A percentile compares a stretch with the other conserved stretches of the same genome.
Conservation (phyloP, 306 rosid species). For the Pueraria montana region DNA sequence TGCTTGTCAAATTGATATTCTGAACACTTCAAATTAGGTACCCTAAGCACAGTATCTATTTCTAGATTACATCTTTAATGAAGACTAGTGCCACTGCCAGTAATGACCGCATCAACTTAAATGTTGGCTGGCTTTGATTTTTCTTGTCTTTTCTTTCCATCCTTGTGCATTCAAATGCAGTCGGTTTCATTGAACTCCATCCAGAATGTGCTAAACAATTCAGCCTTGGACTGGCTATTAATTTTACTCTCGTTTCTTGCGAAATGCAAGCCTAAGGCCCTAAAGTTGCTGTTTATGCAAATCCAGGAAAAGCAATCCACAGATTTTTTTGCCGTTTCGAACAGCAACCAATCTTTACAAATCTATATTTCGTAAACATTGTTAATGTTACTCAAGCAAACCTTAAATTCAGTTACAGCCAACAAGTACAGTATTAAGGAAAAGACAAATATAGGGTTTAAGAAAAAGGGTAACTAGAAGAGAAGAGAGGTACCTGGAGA, state of each 20-base stretch:
- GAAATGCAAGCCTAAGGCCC: background rate
- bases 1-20: too few relatives aligned
- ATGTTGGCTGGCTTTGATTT: background rate
- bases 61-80: too few relatives aligned
- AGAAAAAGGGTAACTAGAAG: background rate
- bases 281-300: background rate
- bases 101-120: background rate
- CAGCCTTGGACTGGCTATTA: background rate
- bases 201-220: too few relatives aligned
- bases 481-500: constrained; percentile 70
- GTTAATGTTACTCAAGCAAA: background rate
- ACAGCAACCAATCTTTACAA: background rate
- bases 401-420: background rate
- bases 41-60: too few relatives aligned
- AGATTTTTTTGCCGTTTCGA: background rate
- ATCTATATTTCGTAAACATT: background rate
- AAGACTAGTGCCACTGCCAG: background rate
- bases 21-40: too few relatives aligned
- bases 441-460: background rate
- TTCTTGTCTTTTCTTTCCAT: background rate
- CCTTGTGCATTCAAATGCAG: background rate
- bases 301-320: background rate
- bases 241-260: background rate
- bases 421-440: background rate
- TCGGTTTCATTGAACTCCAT: background rate